Evolutionary conservation across 2,329 filamentous ascomycete genomes (phyloP).

Genomic region (Hypoxylon sp.): DNA sequence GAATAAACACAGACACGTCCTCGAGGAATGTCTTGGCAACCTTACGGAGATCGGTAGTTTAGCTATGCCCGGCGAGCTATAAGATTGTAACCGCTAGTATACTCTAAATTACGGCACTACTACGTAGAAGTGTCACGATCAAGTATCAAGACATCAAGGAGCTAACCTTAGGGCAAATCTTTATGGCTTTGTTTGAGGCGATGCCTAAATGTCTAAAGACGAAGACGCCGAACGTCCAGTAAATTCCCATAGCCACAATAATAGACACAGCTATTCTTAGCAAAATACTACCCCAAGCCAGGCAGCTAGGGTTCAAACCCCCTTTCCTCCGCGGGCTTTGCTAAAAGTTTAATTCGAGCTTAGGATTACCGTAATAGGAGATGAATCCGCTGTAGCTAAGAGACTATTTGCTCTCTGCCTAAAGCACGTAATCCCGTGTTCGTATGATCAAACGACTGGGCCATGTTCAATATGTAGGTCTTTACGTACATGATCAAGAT

Average conservation of each 20-base stretch:
- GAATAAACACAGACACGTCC: constrained; percentile 5
- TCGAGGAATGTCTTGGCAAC: neutral
- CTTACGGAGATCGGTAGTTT: neutral
- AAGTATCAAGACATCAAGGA: neutral
- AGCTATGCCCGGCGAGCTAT: neutral
- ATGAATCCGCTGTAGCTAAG: neutral
- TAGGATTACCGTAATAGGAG: neutral
- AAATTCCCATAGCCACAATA: neutral
- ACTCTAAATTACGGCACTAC: neutral
- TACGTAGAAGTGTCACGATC: neutral
- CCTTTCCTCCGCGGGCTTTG: neutral
- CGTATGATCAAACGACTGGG: neutral
- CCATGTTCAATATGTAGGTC: neutral
- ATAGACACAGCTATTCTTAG: neutral
- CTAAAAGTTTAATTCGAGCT: neutral
- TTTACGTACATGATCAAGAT: neutral
- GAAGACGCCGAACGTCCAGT: neutral
- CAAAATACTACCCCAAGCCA: neutral
- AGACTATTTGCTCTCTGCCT: neutral
- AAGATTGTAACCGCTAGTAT: neutral
- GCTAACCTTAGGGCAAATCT: neutral
- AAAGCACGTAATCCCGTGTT: neutral
- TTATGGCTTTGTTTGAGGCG: neutral
- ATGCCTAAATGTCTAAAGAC: neutral
- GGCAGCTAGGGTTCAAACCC: neutral